Base-by-base conservation (phyloP, 352 stramenopile species). In the Blastocystis sp. region DNA sequence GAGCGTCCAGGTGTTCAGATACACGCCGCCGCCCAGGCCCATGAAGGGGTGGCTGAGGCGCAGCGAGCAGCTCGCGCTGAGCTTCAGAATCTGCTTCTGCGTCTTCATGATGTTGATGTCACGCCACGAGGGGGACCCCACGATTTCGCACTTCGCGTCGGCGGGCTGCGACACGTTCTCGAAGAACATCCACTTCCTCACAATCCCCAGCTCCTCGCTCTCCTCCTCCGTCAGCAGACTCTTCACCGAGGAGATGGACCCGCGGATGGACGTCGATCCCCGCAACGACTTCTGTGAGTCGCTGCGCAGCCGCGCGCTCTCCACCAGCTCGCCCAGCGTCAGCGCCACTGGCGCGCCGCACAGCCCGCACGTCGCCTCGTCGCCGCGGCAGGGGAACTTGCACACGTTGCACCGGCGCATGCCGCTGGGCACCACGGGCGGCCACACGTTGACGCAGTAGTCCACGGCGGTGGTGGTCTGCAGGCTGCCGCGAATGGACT, bases 371-470 rank as follows among this genome's bases (percentile, higher is more conserved):
- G n/a, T 60, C 45, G 54, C 14, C 6, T 14, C 34, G 40, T 84
- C 34, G 11, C 28, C 3, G 1, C 4, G 38, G 43, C 66, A 69
- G 14, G 74, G 74, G 74, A 84, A 84, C 14, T 52, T 66, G 60
- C 74, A 84, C 14, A 84, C 74, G 45, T 84, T 69, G 74, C 74
- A 84, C n/a, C 74, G 74, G 54, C 34, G 14, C 74, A 84, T 84
- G 28, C 57, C 57, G 24, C n/a, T n/a, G 17, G 74, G 74, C 14
- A 84, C 52, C 14, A 34, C 14, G 1, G 74, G 74, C 42, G 74
- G 74, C 74, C 74, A 84, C 2, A 68, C 24, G 61, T 84, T 84
- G 11, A 84, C 74, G 48, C 24, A 69, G 54, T 70, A 84, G 28
- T 84, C 38, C 7, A 84, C 48, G 2, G 38, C 57, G 0, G 34